Evolutionary conservation across 345 rosid genomes (phyloP).

Genomic region (Noccaea caerulescens): DNA sequence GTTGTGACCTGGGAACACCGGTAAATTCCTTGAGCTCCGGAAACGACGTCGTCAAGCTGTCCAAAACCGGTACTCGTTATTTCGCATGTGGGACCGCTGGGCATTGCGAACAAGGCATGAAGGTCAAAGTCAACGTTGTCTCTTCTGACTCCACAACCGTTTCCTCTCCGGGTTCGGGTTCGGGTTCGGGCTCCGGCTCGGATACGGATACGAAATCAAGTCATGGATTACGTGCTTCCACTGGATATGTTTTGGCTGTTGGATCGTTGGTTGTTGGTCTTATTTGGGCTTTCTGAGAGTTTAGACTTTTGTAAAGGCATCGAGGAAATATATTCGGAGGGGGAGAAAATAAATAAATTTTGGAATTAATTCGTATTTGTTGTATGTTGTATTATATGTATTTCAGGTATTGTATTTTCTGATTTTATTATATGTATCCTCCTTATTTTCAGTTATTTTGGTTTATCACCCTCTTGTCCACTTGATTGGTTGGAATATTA

Average conservation of each 20-base stretch:
- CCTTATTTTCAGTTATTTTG: not conserved
- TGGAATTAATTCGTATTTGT: conserved; percentile 8
- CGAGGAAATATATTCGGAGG: not conserved
- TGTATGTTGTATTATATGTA: conserved; percentile 18
- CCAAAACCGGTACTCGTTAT: conserved; percentile 71
- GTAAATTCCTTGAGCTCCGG: conserved; percentile 68
- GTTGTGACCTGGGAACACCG: conserved; percentile 72
- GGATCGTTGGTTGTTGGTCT: conserved; percentile 36
- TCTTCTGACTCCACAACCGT: conserved; percentile 50
- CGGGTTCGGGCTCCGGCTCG: conserved; percentile 12
- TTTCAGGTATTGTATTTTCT: conserved; percentile 10
- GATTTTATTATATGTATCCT: not conserved
- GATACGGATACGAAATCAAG: conserved; percentile 18
- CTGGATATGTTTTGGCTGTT: conserved; percentile 17
- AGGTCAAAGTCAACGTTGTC: conserved; percentile 66
- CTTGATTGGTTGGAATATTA: conserved; percentile 44
- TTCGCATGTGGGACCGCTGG: conserved; percentile 87
- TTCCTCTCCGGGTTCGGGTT: conserved; percentile 33
- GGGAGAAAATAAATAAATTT: conserved; percentile 12
- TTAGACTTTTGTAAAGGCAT: conserved; percentile 9
- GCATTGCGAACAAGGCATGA: conserved; percentile 91
- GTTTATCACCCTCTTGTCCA: conserved; percentile 20
- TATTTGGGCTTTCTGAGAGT: conserved; percentile 34
- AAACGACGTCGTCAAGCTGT: conserved; percentile 72
- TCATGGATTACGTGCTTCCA: conserved; percentile 26